Percentiles rank a stretch among this genome's conserved stretches.
These are phyloP conservation scores for Pontederia paniculata DNA, from an alignment of 176 grass and related monocot species.

Conservation along the genomic window DNA sequence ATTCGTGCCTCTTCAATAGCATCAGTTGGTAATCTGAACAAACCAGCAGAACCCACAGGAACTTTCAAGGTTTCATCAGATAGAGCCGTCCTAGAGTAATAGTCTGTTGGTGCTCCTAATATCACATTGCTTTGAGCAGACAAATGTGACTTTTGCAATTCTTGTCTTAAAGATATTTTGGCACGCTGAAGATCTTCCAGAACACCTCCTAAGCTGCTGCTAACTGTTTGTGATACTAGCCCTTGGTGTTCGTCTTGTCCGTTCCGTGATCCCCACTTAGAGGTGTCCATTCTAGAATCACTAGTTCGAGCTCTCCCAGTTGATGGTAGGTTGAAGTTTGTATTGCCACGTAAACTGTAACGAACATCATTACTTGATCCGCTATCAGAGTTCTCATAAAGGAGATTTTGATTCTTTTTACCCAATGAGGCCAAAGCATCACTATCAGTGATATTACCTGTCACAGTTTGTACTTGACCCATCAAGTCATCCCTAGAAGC, in stretches of 20 bases:
- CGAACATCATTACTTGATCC: slow-evolving; percentile 18
- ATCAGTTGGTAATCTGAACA: slow-evolving; percentile 72
- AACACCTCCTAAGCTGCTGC: slow-evolving; percentile 22
- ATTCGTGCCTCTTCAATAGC: slow-evolving; percentile 29
- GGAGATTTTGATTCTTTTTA: slow-evolving; percentile 2
- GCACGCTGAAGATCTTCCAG: slow-evolving; percentile 60
- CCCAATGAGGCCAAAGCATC: slow-evolving; percentile 9
- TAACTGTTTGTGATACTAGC: slow-evolving; percentile 16
- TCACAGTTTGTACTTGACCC: slow-evolving; percentile 14
- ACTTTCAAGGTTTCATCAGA: slow-evolving; percentile 24
- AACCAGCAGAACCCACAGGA: slow-evolving; percentile 30
- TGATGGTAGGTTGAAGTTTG: slow-evolving; percentile 20
- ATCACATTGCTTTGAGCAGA: slow-evolving; percentile 36
- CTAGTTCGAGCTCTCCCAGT: slow-evolving; percentile 31
- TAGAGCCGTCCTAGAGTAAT: slow-evolving; percentile 9
- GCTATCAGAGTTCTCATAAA: slow-evolving; percentile 25
- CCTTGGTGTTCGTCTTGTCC: slow-evolving; percentile 30
- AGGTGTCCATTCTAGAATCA: slow-evolving; percentile 26
- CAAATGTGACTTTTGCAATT: slow-evolving; percentile 29
- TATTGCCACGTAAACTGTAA: neutral
- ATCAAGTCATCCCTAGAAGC: slow-evolving; percentile 16
- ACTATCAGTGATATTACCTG: slow-evolving; percentile 4
- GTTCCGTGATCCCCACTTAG: slow-evolving; percentile 26
- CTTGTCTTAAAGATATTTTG: slow-evolving; percentile 50
- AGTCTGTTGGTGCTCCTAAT: slow-evolving; percentile 21